Evolutionary conservation across 2,329 filamentous ascomycete species (phyloP).

Genomic region (Remersonia thermophila): DNA sequence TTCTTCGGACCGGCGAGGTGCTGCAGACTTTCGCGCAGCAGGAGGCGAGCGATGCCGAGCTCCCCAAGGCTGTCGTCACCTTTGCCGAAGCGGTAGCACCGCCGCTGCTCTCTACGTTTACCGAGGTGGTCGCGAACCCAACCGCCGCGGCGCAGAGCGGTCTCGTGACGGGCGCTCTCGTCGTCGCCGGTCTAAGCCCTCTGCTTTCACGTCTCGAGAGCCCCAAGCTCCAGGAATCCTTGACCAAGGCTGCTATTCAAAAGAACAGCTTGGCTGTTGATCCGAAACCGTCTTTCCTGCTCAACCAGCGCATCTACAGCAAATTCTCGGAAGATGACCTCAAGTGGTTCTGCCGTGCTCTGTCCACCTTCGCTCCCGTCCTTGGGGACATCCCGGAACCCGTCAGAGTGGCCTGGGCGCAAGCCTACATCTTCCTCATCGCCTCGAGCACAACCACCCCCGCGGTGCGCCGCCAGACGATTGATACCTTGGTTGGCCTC

Average conservation of each 20-base stretch:
- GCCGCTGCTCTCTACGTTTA: constrained; percentile 56
- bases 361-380: constrained; percentile 47
- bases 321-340: constrained; percentile 68
- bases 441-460: constrained; percentile 50
- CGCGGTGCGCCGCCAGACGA: constrained; percentile 50
- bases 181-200: constrained; percentile 52
- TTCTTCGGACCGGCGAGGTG: constrained; percentile 59
- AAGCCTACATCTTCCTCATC: constrained; percentile 70
- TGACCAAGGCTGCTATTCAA: constrained; percentile 50
- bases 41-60: constrained; percentile 29
- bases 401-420: constrained; percentile 62
- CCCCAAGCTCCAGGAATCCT: constrained; percentile 30
- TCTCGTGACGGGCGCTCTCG: constrained; percentile 66
- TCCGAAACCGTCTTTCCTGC: constrained; percentile 77
- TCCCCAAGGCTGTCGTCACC: constrained; percentile 34
- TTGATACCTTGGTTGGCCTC: constrained; percentile 46
- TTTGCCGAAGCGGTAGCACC: constrained; percentile 42
- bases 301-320: constrained; percentile 74
- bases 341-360: constrained; percentile 60
- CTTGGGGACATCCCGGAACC: constrained; percentile 38
- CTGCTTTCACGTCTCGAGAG: constrained; percentile 43
- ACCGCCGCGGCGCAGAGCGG: constrained; percentile 69
- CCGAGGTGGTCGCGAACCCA: constrained; percentile 68
- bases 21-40: constrained; percentile 42
- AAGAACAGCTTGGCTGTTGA: constrained; percentile 55